Evolutionary conservation across 169 alveolate genomes (phyloP).

Genomic region (Cyclospora cayetanensis): DNA sequence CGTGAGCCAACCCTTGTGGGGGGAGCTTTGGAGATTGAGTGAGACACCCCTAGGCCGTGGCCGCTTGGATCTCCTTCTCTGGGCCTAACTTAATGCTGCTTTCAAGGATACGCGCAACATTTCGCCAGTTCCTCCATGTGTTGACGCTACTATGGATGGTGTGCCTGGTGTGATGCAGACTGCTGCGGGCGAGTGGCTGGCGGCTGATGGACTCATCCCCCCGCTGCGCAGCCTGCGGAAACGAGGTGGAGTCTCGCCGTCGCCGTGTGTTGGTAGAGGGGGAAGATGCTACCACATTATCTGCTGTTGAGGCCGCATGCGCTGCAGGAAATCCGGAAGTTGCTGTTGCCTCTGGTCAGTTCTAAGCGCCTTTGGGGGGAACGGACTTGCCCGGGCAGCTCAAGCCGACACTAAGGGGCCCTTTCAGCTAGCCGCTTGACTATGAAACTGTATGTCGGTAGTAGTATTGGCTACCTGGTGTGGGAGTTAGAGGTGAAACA

Average conservation of each 20-base stretch:
- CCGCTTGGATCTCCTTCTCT: neutral
- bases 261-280: neutral
- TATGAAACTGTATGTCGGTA: neutral
- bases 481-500: neutral
- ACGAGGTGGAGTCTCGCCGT: neutral
- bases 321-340: neutral
- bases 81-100: neutral
- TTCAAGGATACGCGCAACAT: neutral
- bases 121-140: no score
- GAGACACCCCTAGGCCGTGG: no score
- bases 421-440: neutral
- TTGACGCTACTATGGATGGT: no score
- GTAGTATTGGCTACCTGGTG: neutral
- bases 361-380: neutral
- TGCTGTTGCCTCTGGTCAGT: conserved; percentile 8
- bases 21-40: neutral
- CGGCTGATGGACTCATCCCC: neutral
- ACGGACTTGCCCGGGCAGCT: neutral
- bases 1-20: neutral
- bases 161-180: neutral
- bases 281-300: neutral
- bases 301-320: neutral
- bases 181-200: neutral
- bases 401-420: neutral
- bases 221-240: neutral